Evolutionary conservation across 768 basidiomycete species (phyloP), one percentile per base, ranked within the genome.

Genomic region (Tephrocybe sp.): DNA sequence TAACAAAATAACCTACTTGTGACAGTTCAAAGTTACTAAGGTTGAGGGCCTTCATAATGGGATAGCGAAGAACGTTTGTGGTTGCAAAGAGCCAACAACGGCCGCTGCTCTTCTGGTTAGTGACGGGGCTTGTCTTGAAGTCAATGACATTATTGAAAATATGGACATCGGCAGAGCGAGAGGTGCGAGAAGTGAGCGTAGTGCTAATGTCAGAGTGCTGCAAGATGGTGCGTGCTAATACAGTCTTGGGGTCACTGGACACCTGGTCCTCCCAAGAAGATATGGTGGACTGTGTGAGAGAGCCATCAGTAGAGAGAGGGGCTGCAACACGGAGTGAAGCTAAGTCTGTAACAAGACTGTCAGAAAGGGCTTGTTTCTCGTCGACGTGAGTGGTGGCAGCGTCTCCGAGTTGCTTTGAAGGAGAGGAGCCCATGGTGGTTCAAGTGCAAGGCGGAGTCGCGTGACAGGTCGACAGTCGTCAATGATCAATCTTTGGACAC

Each of bases 81-180:
- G 91, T 89, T 2, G 94, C 90, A 64, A 97, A 97, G 7, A 97
- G 75, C 94, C 95, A 98, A 72, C 94, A 98, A 40, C 94, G 75
- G 1, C 94, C 94, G 49, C 86, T 89, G 62, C 77, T 83, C 70
- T 84, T 88, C 79, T 95, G 93, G 67, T 87, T 80, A 11, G 91
- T 94, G 55, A 94, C 72, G 9, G 92, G 92, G 1, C 77, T 80
- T 1, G 91, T 84, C 74, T 89, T 88, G 70, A 87, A 86, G 47
- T 85, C 86, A 18, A 97, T 61, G 53, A 82, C 73, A 57, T 82
- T 76, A 66, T 93, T 94, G 76, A 94, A 97, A 45, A 94, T 76
- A 64, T 91, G 88, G 38, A 75, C 68, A 61, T 89, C 85, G 2
- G 77, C 70, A 48, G 91, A 74, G 52, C 64, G 63, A 1, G 87